Evolutionary conservation across 2,329 filamentous ascomycete genomes (phyloP), one percentile per base, ranked within the genome.

Genomic region (Dothideomycetes sp.): DNA sequence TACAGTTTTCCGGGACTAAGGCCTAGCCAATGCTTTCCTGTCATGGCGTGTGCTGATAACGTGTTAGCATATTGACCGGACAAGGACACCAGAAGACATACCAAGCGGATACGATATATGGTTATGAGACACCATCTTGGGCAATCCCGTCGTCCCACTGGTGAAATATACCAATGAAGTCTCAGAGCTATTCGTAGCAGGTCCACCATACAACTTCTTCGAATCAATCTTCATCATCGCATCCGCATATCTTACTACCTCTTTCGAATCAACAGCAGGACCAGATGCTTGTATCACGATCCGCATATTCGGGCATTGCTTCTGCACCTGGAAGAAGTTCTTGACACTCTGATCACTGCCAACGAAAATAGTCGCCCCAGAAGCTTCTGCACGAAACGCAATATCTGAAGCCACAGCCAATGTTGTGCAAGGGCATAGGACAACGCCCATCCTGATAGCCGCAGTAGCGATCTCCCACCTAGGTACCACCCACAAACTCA

Each of bases 121-220:
- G 33, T 60, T 61, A 45, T 65, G 62, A 17, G 57, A 52, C 6
- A 64, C 62, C 57, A 65, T 63, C 46, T 65, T 65, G 4, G 62
- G 62, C 5, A 57, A 56, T 0, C 61, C 61, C 1, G 62, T 63
- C 4, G 62, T 64, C 4, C 62, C 62, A 10, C 54, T 59, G 1
- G 62, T 65, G 47, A 65, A 65, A 46, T 62, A 65, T 7, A 61
- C 56, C 41, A 65, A 47, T 13, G 55, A 56, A 2, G 59, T 54
- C 34, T 56, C 53, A 15, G 52, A 53, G 28, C 55, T 44, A 2
- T 46, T 51, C 13, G 58, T 52, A 25, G 47, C 51, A 2, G 46
- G 29, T 13, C 53, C 49, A 10, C 23, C 40, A 33, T 52, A 58
- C 52, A 42, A 53, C 46, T 16, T 43, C 7, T 2, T 52, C 50